Base-by-base conservation (phyloP, 805 yeast genomes). In the Ogataea allantospora region DNA sequence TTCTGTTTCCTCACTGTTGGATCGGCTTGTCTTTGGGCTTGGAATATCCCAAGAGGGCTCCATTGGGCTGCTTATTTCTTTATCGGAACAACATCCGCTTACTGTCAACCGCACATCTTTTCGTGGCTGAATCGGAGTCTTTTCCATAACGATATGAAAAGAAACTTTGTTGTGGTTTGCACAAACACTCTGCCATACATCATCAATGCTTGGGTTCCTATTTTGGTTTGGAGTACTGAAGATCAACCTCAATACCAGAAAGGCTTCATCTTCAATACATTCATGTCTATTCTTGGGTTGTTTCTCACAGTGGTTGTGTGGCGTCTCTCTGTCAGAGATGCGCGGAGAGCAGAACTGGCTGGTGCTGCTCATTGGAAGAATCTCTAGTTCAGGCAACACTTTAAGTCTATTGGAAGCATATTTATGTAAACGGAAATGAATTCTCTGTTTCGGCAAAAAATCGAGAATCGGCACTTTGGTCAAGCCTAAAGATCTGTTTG, bases 81-180 rank as follows among this genome's bases (percentile, higher is more conserved):
- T 21, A 51, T 69, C 4, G 75, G 76, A 1, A 55, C 68, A n/a
- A 76, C 80, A 4, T 57, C 70, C 0, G 48, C 70, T 3, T 67
- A 67, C 68, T 80, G 80, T 1, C 81, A 75, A 54, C 80, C 82
- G 1, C 65, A 70, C 48, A 71, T 76, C 9, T 75, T 67, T 41
- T 61, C 78, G 2, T 77, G 81, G 82, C 67, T 75, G 13, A 77
- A 77, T 50, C 60, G 75, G 22, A 51, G 68, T 19, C 50, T 77
- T 13, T 60, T 60, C 21, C 52, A 60, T 7, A 70, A 73, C 44
- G 75, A 70, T 47, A 63, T 65, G 68, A 67, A 67, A 51, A 56
- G 71, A 53, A 60, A 56, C 40, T 46, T 51, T 35, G 60, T 65
- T 3, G 70, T 70, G 13, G 71, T 63, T 10, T 34, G 54, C 10